These are phyloP conservation scores for Globisporangium spinosum DNA, from an alignment of 352 stramenopile species.

Conservation along the genomic window DNA sequence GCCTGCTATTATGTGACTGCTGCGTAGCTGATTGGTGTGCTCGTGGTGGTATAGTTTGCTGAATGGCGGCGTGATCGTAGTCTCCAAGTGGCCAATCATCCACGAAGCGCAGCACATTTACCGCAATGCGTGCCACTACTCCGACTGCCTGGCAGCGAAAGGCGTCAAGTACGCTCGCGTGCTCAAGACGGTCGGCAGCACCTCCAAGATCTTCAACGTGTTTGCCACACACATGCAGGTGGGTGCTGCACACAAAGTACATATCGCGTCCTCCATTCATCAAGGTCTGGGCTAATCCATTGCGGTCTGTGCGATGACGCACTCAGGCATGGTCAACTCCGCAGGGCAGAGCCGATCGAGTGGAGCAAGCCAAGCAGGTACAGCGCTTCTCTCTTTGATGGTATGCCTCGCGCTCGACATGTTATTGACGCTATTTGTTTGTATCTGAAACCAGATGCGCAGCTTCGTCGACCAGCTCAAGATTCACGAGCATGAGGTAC, in stretches of 20 bases:
- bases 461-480: conserved; percentile 53
- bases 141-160: conserved; percentile 79
- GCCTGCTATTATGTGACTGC: neutral
- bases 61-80: conserved; percentile 76
- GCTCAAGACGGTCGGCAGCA: conserved; percentile 47
- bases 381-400: neutral
- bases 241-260: conserved; percentile 12
- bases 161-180: conserved; percentile 80
- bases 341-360: conserved; percentile 51
- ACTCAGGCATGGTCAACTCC: conserved; percentile 71
- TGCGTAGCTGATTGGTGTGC: neutral
- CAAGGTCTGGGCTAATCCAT: neutral
- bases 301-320: neutral
- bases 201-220: conserved; percentile 78
- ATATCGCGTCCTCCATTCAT: neutral
- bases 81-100: conserved; percentile 81
- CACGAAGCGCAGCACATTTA: conserved; percentile 80
- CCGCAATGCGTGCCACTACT: conserved; percentile 72
- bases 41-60: conserved; percentile 33
- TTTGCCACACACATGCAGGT: conserved; percentile 85
- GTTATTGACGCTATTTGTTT: neutral
- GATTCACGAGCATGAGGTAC: conserved; percentile 68
- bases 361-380: conserved; percentile 70
- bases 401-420: neutral
- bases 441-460: conserved; percentile 36